Conservation (phyloP, 2,329 filamentous ascomycete genomes). For the Graphilbum ipis-grandicollis region DNA sequence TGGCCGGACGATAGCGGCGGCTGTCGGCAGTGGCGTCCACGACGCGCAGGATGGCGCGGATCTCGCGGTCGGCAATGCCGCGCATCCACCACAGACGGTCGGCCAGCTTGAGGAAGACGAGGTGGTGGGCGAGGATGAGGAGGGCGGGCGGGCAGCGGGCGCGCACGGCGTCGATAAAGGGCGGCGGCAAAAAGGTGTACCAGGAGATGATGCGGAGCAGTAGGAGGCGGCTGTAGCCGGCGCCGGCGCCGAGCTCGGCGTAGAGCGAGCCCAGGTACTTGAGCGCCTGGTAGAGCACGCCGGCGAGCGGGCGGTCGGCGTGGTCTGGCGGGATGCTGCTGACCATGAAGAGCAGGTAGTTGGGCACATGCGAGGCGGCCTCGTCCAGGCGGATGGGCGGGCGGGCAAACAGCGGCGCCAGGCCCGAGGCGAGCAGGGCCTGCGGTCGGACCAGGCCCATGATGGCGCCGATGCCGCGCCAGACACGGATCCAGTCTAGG, state of each 20-base stretch:
- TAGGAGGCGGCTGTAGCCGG: conserved; percentile 26
- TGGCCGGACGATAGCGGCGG: too few relatives aligned
- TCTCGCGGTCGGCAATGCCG: conserved; percentile 26
- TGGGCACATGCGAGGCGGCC: conserved; percentile 23
- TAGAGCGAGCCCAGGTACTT: conserved; percentile 35
- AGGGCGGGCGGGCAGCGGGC: conserved; percentile 26
- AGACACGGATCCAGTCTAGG: conserved; percentile 37
- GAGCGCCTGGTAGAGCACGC: conserved; percentile 27
- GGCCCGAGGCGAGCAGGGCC: conserved; percentile 20
- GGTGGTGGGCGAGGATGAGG: conserved; percentile 34
- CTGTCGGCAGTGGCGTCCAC: conserved; percentile 16
- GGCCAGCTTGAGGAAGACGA: conserved; percentile 29
- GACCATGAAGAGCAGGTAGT: conserved; percentile 30
- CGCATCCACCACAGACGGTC: conserved; percentile 30
- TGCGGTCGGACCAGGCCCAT: conserved; percentile 20
- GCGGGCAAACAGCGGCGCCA: conserved; percentile 29
- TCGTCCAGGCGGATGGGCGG: conserved; percentile 28
- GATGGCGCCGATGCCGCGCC: conserved; percentile 34
- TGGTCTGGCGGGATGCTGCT: conserved; percentile 24
- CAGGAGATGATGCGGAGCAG: conserved; percentile 33
- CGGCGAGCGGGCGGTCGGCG: conserved; percentile 20
- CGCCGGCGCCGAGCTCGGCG: conserved; percentile 23
- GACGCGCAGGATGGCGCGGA: conserved; percentile 23
- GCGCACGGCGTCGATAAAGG: conserved; percentile 26
- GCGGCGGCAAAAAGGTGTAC: conserved; percentile 29